Conservation (phyloP, 1,284 basidiomycete genomes). For the Malassezia globosa region DNA sequence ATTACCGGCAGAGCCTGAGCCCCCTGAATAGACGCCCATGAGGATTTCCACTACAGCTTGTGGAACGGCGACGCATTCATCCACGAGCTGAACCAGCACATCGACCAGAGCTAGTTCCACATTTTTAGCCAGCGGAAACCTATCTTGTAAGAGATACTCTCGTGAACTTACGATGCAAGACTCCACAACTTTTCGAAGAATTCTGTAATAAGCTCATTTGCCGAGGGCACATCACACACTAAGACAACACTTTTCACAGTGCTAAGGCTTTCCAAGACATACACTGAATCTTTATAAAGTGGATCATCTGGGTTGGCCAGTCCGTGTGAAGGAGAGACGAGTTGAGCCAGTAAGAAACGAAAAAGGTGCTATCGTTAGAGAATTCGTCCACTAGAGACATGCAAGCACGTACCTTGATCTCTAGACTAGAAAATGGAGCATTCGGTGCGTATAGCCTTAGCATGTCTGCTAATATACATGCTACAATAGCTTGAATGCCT, state of each 20-base stretch:
- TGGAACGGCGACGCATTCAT: constrained; percentile 68
- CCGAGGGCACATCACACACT: constrained; percentile 74
- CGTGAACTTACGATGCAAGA: constrained; percentile 57
- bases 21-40: constrained; percentile 72
- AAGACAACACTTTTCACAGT: constrained; percentile 89
- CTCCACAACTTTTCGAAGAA: constrained; percentile 74
- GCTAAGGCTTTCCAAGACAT: constrained; percentile 78
- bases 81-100: constrained; percentile 76
- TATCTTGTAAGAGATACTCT: background rate
- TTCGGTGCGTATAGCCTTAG: constrained; percentile 89
- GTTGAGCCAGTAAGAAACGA: constrained; percentile 54
- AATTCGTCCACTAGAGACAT: too few relatives aligned
- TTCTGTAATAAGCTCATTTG: constrained; percentile 71
- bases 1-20: constrained; percentile 54
- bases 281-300: constrained; percentile 49
- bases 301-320: constrained; percentile 27
- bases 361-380: constrained; percentile 41
- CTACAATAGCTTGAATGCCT: constrained; percentile 82
- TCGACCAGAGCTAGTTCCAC: constrained; percentile 77
- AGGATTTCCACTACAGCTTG: constrained; percentile 67
- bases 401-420: constrained; percentile 56
- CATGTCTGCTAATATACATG: constrained; percentile 87
- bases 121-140: constrained; percentile 57
- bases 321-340: constrained; percentile 28
- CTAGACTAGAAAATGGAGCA: constrained; percentile 77